Evolutionary conservation across 768 basidiomycete species (phyloP).

Genomic region (Amanita molliuscula): DNA sequence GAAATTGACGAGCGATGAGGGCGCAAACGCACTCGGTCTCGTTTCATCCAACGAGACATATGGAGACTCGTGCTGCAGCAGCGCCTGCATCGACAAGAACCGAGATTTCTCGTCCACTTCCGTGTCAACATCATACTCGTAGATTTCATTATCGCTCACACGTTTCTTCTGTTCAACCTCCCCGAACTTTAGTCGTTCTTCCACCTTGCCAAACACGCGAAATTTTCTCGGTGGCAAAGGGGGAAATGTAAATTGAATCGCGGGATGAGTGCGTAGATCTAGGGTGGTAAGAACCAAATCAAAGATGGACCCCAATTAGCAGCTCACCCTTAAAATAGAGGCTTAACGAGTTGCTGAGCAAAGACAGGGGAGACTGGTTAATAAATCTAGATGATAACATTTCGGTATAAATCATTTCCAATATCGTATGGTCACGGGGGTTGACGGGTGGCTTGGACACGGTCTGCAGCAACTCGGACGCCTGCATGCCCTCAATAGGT

Average conservation of each 20-base stretch:
- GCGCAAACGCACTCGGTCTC: constrained; percentile 31
- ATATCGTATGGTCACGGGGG: constrained; percentile 56
- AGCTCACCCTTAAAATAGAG: constrained; percentile 51
- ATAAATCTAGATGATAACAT: constrained; percentile 63
- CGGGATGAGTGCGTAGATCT: constrained; percentile 63
- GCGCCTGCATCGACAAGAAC: constrained; percentile 23
- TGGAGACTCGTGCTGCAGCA: constrained; percentile 29
- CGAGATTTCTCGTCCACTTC: constrained; percentile 18
- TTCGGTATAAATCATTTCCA: constrained; percentile 56
- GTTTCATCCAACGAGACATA: constrained; percentile 39
- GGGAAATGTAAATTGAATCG: constrained; percentile 51
- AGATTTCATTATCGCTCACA: neutral
- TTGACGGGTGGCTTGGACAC: constrained; percentile 34
- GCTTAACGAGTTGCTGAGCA: constrained; percentile 46
- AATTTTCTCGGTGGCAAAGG: constrained; percentile 18
- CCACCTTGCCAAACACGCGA: constrained; percentile 2
- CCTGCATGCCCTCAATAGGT: neutral
- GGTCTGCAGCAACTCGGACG: constrained; percentile 24
- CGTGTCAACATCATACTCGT: constrained; percentile 10
- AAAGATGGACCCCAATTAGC: neutral
- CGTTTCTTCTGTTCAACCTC: neutral
- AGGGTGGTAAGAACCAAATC: neutral
- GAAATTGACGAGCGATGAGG: constrained; percentile 22
- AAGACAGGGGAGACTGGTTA: constrained; percentile 51
- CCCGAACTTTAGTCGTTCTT: neutral